Evolutionary conservation across 1,284 basidiomycete genomes (phyloP).

Genomic region (Schizophyllum commune): DNA sequence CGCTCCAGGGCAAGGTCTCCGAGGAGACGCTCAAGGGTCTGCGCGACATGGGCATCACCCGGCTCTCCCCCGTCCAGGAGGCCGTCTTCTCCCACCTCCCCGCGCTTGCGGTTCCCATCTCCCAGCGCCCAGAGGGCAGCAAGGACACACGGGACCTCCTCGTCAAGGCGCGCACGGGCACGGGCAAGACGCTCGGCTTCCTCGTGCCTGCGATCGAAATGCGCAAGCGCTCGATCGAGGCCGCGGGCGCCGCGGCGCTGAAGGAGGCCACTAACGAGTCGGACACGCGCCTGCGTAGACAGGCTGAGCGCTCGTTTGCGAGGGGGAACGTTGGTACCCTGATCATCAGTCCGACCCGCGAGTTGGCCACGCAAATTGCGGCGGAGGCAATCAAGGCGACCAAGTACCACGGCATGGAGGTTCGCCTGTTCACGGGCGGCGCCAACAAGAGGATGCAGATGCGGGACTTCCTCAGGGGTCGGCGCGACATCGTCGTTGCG

Average conservation of each 20-base stretch:
- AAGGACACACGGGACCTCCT: conserved; percentile 51
- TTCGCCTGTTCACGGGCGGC: conserved; percentile 81
- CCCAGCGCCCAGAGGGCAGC: conserved; percentile 30
- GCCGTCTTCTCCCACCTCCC: conserved; percentile 70
- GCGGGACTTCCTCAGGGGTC: conserved; percentile 52
- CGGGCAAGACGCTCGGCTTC: conserved; percentile 90
- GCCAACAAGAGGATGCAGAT: conserved; percentile 61
- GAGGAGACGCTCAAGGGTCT: conserved; percentile 53
- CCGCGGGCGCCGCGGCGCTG: conserved; percentile 30
- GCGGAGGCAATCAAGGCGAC: conserved; percentile 73
- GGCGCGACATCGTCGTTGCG: conserved; percentile 85
- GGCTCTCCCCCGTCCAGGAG: conserved; percentile 84
- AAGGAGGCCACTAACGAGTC: conserved; percentile 29
- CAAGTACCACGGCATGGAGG: conserved; percentile 62
- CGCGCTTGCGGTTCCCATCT: conserved; percentile 33
- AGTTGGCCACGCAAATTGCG: conserved; percentile 92
- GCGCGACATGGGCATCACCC: conserved; percentile 60
- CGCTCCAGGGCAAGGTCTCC: conserved; percentile 26
- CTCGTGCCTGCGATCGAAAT: conserved; percentile 84
- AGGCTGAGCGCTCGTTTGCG: conserved; percentile 30
- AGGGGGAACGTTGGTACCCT: conserved; percentile 62
- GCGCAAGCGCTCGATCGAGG: conserved; percentile 46
- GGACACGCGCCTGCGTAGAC: conserved; percentile 24
- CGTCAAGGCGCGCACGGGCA: conserved; percentile 88
- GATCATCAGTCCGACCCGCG: conserved; percentile 90